Base-by-base conservation (phyloP, 305 asterid species). In the Solanum hybrid region DNA sequence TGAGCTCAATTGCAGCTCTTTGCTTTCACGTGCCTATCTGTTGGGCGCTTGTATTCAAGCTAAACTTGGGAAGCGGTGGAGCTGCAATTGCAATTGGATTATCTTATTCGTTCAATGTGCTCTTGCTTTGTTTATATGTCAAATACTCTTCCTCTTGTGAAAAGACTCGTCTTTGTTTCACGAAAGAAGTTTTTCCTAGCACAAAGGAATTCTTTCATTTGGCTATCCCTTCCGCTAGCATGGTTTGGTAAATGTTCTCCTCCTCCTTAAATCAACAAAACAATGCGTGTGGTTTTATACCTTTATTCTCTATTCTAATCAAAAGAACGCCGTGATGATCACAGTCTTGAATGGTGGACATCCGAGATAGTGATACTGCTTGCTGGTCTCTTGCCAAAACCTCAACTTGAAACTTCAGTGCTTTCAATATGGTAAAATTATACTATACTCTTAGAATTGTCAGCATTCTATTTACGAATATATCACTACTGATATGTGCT, bases 341-440 rank as follows among this genome's bases (percentile, higher is more conserved):
- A 38, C 89, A 94, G 94, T 88, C 92, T 94, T 92, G 95, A 95
- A 92, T 94, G 96, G 96, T 95, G 96, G 94, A 91, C 95, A 24
- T 93, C 87, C 75, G 95, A 94, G 89, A 87, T 93, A 51, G 90
- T 93, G 81, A 85, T 93, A 78, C 91, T 94, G 92, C 94, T 93
- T 38, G 89, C 91, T 89, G 96, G 95, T 77, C 92, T 94, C 31
- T 86, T 93, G 86, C 93, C 94, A 22, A 91, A 92, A 92, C 96
- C 96, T 10, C 89, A 90, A 78, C 92, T 90, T 22, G 93, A 92
- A 88, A 88, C 95, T 40, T 92, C 95, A 4, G 95, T 92, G 84
- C 89, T 92, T 13, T 92, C 96, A 12, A 86, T 92, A 85, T 93
- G 96, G 95, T 93, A 92, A 26, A 76, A 6, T 85, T 73, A 56